Percentiles rank a stretch among this genome's conserved stretches.
phyloP scores from a whole-genome alignment of 176 grass and related monocot species.

The Musa acuminata region DNA sequence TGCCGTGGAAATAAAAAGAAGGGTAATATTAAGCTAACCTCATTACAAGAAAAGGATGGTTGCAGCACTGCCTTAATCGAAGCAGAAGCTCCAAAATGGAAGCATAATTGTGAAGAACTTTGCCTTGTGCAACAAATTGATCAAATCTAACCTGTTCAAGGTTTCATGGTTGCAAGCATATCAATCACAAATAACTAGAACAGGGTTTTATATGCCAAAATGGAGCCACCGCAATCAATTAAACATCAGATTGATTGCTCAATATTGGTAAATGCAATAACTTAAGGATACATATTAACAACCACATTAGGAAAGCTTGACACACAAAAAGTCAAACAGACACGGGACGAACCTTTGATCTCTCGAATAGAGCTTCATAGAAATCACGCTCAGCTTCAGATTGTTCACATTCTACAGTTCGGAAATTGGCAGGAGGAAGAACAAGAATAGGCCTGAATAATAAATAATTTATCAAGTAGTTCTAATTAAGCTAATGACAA shows the following conservation, averaged over 20 bases:
- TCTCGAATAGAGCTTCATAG: conserved; percentile 74
- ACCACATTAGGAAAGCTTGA: too few relatives aligned
- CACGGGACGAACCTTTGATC: conserved; percentile 49
- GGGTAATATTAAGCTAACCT: conserved; percentile 33
- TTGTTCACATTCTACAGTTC: conserved; percentile 63
- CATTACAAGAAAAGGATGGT: conserved; percentile 96
- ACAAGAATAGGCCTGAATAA: conserved; percentile 80
- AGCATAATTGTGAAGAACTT: conserved; percentile 81
- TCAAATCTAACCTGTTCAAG: conserved; percentile 65
- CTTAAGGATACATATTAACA: too few relatives aligned
- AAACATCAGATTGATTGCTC: too few relatives aligned
- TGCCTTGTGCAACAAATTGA: conserved; percentile 73
- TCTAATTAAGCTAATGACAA: too few relatives aligned
- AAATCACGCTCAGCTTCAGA: conserved; percentile 68
- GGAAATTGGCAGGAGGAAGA: conserved; percentile 53
- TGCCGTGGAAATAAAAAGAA: not conserved
- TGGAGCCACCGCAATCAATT: too few relatives aligned
- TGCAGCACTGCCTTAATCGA: conserved; percentile 75
- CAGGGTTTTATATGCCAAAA: too few relatives aligned
- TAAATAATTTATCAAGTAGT: not conserved
- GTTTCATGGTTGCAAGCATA: not conserved
- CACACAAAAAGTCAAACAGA: not conserved
- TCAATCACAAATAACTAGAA: not conserved
- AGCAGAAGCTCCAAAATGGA: conserved; percentile 80
- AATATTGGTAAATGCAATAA: too few relatives aligned